Percentiles rank a stretch among this genome's conserved stretches.
These are phyloP conservation scores for Alternaria longipes DNA, from an alignment of 2,329 filamentous ascomycete species.

Conservation along the genomic window DNA sequence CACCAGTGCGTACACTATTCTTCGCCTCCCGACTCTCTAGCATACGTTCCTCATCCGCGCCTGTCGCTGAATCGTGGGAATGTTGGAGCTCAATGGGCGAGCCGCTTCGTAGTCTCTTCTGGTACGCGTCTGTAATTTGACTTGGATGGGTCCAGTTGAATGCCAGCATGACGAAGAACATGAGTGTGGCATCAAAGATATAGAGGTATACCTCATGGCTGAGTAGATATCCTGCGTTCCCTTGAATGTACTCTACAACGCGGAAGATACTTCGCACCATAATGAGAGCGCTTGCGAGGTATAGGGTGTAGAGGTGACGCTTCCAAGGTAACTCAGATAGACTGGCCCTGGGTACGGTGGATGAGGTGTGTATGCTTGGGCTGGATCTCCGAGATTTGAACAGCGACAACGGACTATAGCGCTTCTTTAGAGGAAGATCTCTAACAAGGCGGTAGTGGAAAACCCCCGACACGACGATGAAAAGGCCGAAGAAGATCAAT, in stretches of 20 bases:
- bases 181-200: slow-evolving; percentile 57
- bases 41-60: slow-evolving; percentile 5
- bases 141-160: slow-evolving; percentile 53
- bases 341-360: not conserved
- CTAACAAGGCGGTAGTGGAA: slow-evolving; percentile 32
- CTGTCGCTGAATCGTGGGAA: slow-evolving; percentile 4
- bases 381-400: not conserved
- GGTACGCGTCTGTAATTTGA: slow-evolving; percentile 30
- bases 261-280: slow-evolving; percentile 61
- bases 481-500: slow-evolving; percentile 60
- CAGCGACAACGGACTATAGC: not conserved
- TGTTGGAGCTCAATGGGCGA: slow-evolving; percentile 16
- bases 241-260: slow-evolving; percentile 58
- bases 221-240: slow-evolving; percentile 57
- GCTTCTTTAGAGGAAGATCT: slow-evolving; percentile 15
- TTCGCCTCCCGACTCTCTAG: not conserved
- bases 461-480: slow-evolving; percentile 45
- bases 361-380: not conserved
- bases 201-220: slow-evolving; percentile 56
- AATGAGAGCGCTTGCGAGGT: slow-evolving; percentile 57
- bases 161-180: slow-evolving; percentile 54
- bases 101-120: slow-evolving; percentile 15
- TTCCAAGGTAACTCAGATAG: slow-evolving; percentile 33
- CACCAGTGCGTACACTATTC: not conserved
- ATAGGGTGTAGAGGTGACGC: slow-evolving; percentile 55